Base-by-base conservation (phyloP, 495 filamentous ascomycete species). In the Aspergillus haitiensis region DNA sequence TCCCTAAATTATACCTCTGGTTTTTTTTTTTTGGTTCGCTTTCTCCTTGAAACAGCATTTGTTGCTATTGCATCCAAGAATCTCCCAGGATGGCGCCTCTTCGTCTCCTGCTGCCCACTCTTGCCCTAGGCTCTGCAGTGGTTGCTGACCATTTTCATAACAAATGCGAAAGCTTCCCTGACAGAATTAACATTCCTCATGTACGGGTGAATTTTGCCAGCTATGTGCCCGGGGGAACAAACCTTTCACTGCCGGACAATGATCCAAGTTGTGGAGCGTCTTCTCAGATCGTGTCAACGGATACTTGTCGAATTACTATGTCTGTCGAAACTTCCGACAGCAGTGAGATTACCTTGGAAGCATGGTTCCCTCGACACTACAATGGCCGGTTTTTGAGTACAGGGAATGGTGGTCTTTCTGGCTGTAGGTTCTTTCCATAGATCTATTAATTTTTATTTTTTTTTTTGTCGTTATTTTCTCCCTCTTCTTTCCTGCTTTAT, bases 261-360 rank as follows among this genome's bases (percentile, higher is more conserved):
- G 71, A 76, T 44, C 55, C 76, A 6, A 76, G 70, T 12, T 86
- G 82, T 52, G 61, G 37, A 50, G 56, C 55, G n/a, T 48, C 73
- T 5, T 75, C 61, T 21, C 81, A 84, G 57, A 36, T 64, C 0
- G 76, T 84, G 9, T 61, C 69, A 1, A 70, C 70, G 1, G 78
- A 87, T 61, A 32, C 83, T 0, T 88, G 85, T 64, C 82, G 85
- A 12, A 66, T 87, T 35, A 78, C 80, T 13, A 77, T 88, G 64
- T 75, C 73, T 35, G 78, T 87, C 8, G 58, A 75, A 1, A 87
- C 84, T 0, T 84, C 82, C 18, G 67, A 76, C 51, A 71, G 68
- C 46, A 83, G 81, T 21, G 73, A 79, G 33, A 81, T 86, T 42
- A 80, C 73, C 3, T 69, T 85, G 42, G 83, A 87, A 66, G 72